Evolutionary conservation across 768 basidiomycete species (phyloP).

Genomic region (Arthromyces matolae): DNA sequence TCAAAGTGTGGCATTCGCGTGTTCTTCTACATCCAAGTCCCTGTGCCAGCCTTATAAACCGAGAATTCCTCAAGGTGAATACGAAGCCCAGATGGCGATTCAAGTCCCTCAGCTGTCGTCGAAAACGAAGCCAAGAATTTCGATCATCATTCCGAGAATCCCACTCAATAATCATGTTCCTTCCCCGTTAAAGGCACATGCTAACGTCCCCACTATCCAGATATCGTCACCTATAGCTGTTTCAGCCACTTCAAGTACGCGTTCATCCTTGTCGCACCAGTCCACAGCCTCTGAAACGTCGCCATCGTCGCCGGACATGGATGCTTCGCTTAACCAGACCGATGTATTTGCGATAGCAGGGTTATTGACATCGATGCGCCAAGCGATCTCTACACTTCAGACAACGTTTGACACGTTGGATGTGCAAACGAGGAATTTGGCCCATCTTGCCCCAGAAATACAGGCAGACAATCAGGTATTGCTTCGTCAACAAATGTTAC

Average conservation of each 20-base stretch:
- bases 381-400: conserved; percentile 36
- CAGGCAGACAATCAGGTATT: conserved; percentile 43
- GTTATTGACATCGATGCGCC: conserved; percentile 44
- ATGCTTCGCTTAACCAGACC: conserved; percentile 15
- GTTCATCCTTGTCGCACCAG: conserved; percentile 26
- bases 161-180: conserved; percentile 16
- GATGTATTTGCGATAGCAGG: conserved; percentile 42
- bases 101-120: too few species aligned
- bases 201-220: too few species aligned
- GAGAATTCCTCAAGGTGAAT: too few species aligned
- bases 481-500: not conserved
- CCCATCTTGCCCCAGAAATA: conserved; percentile 40
- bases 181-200: not conserved
- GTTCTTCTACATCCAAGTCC: too few species aligned
- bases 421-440: conserved; percentile 42
- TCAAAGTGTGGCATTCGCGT: too few species aligned
- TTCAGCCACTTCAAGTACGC: too few species aligned
- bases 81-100: too few species aligned
- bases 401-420: conserved; percentile 43
- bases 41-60: too few species aligned
- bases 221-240: too few species aligned
- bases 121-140: too few species aligned
- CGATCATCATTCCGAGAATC: conserved; percentile 14
- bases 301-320: too few species aligned
- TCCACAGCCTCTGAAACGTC: too few species aligned